Evolutionary conservation across 225 moss, liverwort and hornwort genomes (phyloP).

Genomic region (Straminergon stramineum): DNA sequence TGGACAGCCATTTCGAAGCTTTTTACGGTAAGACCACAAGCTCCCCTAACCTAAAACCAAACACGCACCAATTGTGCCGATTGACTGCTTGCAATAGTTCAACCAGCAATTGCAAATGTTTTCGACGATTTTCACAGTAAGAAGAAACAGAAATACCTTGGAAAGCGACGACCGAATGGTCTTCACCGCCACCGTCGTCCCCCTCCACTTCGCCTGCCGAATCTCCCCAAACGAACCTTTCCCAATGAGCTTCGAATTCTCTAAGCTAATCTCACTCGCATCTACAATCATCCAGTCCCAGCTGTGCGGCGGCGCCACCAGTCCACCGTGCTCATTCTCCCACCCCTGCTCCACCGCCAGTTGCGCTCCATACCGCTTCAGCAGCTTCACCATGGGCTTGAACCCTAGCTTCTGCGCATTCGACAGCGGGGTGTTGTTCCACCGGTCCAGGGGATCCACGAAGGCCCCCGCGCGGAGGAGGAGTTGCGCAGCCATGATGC

Average conservation of each 20-base stretch:
- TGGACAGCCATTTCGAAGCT: background rate
- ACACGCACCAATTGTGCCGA: background rate
- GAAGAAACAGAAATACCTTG: background rate
- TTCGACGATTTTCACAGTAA: background rate
- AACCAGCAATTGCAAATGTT: too few relatives aligned
- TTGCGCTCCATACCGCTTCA: conserved; percentile 35
- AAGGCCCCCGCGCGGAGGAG: conserved; percentile 29
- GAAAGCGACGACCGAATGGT: conserved; percentile 68
- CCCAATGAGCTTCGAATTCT: conserved; percentile 36
- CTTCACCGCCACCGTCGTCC: conserved; percentile 85
- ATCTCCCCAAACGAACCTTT: conserved; percentile 97
- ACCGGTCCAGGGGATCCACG: conserved; percentile 34
- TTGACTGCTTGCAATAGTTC: background rate
- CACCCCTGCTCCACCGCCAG: background rate
- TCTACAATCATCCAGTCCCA: conserved; percentile 76
- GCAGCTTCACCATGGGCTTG: conserved; percentile 50
- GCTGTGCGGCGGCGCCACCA: conserved; percentile 35
- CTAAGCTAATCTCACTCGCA: conserved; percentile 57
- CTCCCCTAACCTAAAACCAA: background rate
- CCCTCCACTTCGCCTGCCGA: conserved; percentile 50
- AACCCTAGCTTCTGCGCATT: conserved; percentile 37
- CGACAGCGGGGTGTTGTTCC: conserved; percentile 41
- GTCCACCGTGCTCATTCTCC: background rate
- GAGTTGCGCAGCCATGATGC: conserved; percentile 22
- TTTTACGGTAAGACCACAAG: background rate